Base-by-base conservation (phyloP, 768 basidiomycete species). In the Trametes maxima region DNA sequence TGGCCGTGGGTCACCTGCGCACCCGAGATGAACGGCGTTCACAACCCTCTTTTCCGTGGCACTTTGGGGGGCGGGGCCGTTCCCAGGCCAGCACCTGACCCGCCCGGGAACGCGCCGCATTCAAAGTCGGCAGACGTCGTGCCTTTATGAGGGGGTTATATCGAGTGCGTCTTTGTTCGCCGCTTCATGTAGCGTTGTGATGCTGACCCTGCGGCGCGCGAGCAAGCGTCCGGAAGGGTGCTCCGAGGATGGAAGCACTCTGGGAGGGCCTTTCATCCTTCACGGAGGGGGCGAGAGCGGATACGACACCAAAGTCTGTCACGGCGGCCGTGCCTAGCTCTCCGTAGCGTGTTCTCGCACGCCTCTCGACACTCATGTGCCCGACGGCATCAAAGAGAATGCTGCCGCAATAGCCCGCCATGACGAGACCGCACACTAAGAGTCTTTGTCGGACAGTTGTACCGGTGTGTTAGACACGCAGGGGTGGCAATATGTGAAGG, bases 71-170 rank as follows among this genome's bases (percentile, higher is more conserved):
- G 28, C 40, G 40, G n/a, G 42, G 10, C 14, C 7, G 28, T 44
- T 54, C 53, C 22, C 39, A 35, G 42, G 28, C 53, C n/a, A 40
- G n/a, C 53, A 54, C 42, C 25, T 54, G 53, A 54, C 25, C n/a
- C 4, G 17, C 17, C 33, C 33, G 43, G 25, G 53, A 33, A 45
- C 11, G 8, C 14, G 25, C 24, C 22, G 13, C 21, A 24, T 55
- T 36, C 33, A 22, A 19, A 8, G n/a, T 8, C 24, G 12, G 54
- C 12, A 12, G 35, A 37, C 11, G 24, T 33, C 25, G 16, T 14
- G 16, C 42, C 43, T 13, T 16, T 19, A 19, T 33, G 25, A 28
- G 43, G 47, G 48, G 55, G 21, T 14, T 11, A 39, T n/a, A 25
- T 44, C 33, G 45, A 19, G 58, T 59, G 25, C 43, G 58, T 59